Base-by-base conservation (phyloP, 176 grass and related monocot species). In the Aegilops speltoides region DNA sequence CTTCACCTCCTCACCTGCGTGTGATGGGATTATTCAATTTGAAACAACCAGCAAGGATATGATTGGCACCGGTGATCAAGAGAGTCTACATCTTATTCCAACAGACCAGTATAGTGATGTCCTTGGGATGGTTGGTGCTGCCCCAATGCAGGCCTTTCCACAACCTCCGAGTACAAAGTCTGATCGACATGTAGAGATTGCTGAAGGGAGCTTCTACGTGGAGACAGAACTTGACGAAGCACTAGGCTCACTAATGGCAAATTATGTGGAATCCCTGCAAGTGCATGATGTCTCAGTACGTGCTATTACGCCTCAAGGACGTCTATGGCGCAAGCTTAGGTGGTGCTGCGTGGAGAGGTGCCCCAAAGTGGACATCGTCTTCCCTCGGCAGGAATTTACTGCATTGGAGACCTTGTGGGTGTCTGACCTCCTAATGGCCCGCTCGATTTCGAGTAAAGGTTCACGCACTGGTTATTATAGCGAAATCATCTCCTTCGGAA, bases 171-270 rank as follows among this genome's bases (percentile, higher is more conserved):
- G 3, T 12, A 14, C 9, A 68, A 3, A n/a, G 8, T 10, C 5
- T 16, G 10, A 57, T 28, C 1, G 17, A 20, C 79, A 82, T 77
- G 38, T 87, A 3, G 78, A 82, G 79, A 82, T 87, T 33, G 70
- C 38, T 40, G 16, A 31, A 5, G 79, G 41, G 16, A 59, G 43
- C 31, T 17, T 0, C 10, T 31, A 23, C 4, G 11, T 67, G 14
- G 60, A 77, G 2, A 15, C 3, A 0, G 6, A 43, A 43, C 10
- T 43, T 11, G 41, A 3, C 2, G 10, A 3, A 3, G 40, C 0
- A 41, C 70, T 87, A 57, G 7, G 0, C 24, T 0, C 0, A 0
- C 0, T 82, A 13, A 46, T 83, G 9, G 0, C 0, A 0, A 0
- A 0, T 3, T 12, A 43, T 13, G 1, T 2, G 0, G 2, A 72